Evolutionary conservation across 129 eudicot species (phyloP), one percentile per base, ranked within the genome.

Genomic region (Helianthus annuus): DNA sequence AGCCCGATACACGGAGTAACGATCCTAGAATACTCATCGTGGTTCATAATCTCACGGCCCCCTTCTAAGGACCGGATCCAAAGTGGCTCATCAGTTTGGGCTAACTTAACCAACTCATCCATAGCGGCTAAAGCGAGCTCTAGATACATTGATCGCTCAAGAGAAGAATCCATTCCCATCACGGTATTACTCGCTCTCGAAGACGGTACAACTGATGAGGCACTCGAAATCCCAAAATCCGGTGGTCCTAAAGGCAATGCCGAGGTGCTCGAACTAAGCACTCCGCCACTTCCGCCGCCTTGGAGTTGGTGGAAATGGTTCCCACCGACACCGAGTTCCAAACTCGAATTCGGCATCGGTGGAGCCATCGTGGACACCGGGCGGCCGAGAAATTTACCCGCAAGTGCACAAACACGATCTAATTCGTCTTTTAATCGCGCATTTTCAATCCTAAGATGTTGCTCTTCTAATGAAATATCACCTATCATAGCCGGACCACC

Each of bases 401-500:
- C 97, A 3, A 94, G 81, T 0, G 88, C 83, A 70, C 97, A 90
- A 54, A 94, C 98, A 4, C 95, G 97, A 64, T 94, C 98, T 1
- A 94, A 62, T 70, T 94, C 98, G 42, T 94, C 97, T 66, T 94
- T 94, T 4, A 94, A 72, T 8, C 97, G 78, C 0, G 93, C 97
- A 51, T 94, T 94, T 52, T 94, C 97, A 22, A 94, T 94, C 80
- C 98, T 73, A 42, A 94, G 85, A 71, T 94, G 98, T 46, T 94
- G 98, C 66, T 94, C 97, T 58, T 94, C 98, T 24, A 94, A 63
- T 2, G 98, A 94, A 1, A 94, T 81, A 55, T 90, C 98, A 8
- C 98, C 98, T 2, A 90, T 88, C 73, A 94, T 86, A 0, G 98
- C 97, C 3, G 98, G 96, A 10, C 98, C 98, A n/a, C 98, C 98